Evolutionary conservation across 345 rosid genomes (phyloP).

Genomic region (Arabis hirsuta): DNA sequence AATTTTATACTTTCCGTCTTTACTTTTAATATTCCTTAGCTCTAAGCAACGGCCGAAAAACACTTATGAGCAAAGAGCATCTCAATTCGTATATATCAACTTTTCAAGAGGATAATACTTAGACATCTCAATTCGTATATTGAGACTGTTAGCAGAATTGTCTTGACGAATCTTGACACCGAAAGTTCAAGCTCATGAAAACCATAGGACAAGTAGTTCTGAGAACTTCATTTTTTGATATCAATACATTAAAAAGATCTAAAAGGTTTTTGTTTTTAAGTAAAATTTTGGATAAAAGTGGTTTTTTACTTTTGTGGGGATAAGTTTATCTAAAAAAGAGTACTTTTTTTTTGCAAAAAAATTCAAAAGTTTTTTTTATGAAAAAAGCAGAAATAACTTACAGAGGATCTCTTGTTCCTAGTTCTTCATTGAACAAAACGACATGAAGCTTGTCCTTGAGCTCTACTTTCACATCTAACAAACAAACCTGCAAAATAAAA

Average conservation of each 20-base stretch:
- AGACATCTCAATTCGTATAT: constrained; percentile 14
- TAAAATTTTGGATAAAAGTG: background rate
- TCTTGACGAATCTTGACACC: constrained; percentile 6
- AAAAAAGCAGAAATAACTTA: constrained; percentile 50
- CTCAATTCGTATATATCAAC: constrained; percentile 28
- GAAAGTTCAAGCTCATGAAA: constrained; percentile 8
- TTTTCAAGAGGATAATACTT: constrained; percentile 30
- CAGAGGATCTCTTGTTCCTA: constrained; percentile 75
- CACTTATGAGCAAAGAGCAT: constrained; percentile 32
- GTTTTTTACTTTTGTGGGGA: background rate
- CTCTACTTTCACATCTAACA: constrained; percentile 63
- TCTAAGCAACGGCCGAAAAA: constrained; percentile 40
- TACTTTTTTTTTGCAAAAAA: background rate
- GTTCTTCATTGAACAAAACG: constrained; percentile 77
- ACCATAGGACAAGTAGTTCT: background rate
- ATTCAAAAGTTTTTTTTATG: background rate
- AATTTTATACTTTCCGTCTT: constrained; percentile 36
- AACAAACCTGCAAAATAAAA: constrained; percentile 51
- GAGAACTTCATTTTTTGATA: constrained; percentile 15
- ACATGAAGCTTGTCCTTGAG: constrained; percentile 66
- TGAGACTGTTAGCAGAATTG: constrained; percentile 2
- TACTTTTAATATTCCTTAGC: constrained; percentile 37
- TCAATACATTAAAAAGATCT: background rate
- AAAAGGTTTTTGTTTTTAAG: background rate
- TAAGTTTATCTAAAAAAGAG: background rate